Evolutionary conservation across 1,139 yeast species (phyloP).

Genomic region (Ashbya aceris): DNA sequence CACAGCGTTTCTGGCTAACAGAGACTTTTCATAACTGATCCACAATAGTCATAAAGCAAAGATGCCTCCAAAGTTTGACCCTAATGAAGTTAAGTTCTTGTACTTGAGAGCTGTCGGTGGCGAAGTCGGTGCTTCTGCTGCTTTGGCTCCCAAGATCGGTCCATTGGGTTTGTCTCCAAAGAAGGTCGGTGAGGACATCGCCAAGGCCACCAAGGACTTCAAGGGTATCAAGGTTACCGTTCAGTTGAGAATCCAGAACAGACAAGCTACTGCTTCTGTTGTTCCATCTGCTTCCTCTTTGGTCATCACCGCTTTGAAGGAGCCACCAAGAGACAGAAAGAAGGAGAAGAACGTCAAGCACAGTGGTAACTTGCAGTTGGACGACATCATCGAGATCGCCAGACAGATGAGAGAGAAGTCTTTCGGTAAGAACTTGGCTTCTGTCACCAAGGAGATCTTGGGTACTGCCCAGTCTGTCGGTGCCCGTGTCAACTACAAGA

Average conservation of each 20-base stretch:
- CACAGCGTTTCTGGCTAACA: slow-evolving; percentile 3
- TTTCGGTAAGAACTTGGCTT: slow-evolving; percentile 94
- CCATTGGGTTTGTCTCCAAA: slow-evolving; percentile 99
- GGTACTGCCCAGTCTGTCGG: slow-evolving; percentile 99
- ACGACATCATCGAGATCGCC: slow-evolving; percentile 94
- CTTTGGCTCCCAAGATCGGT: slow-evolving; percentile 99
- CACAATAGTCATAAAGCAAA: slow-evolving; percentile 22
- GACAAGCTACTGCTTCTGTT: slow-evolving; percentile 98
- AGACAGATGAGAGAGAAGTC: slow-evolving; percentile 97
- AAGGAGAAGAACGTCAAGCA: slow-evolving; percentile 99
- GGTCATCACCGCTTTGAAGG: slow-evolving; percentile 98
- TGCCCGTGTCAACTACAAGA: slow-evolving; percentile 97
- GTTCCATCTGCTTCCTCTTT: slow-evolving; percentile 99
- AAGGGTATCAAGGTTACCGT: slow-evolving; percentile 99
- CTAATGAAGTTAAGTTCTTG: slow-evolving; percentile 95
- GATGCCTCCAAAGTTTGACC: slow-evolving; percentile 98
- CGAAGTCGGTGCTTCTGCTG: slow-evolving; percentile 99
- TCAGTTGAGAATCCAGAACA: slow-evolving; percentile 97
- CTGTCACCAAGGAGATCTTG: slow-evolving; percentile 96
- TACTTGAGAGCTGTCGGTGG: slow-evolving; percentile 99
- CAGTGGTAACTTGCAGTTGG: slow-evolving; percentile 97
- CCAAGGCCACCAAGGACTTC: slow-evolving; percentile 98
- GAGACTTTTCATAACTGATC: slow-evolving; percentile 1
- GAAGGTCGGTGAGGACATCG: slow-evolving; percentile 99
- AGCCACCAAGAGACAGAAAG: slow-evolving; percentile 99